These are phyloP conservation scores for Trichoderma aggressivum DNA, from an alignment of 2,329 filamentous ascomycete genomes.

Conservation along the genomic window DNA sequence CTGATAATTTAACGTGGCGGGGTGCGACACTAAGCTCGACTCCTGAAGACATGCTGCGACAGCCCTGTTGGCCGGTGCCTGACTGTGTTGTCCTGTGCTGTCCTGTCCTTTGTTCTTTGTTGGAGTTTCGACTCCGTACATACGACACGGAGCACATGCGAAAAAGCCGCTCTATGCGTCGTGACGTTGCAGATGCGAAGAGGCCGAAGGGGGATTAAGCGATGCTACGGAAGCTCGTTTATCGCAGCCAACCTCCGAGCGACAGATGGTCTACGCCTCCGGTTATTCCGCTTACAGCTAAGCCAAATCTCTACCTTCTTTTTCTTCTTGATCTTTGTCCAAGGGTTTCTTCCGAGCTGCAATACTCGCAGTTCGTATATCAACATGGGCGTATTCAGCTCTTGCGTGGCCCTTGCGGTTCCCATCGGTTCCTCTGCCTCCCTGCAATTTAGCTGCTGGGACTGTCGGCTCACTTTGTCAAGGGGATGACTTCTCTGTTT, in stretches of 20 bases:
- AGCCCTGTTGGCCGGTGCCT: slow-evolving; percentile 4
- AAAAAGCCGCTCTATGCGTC: background rate
- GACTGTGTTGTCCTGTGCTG: background rate
- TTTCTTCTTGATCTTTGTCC: background rate
- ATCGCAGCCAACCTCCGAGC: background rate
- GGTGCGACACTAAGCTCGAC: slow-evolving; percentile 9
- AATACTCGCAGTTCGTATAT: background rate
- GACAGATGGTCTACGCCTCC: background rate
- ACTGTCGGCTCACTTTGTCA: background rate
- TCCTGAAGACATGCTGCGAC: slow-evolving; percentile 12
- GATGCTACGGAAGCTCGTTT: background rate
- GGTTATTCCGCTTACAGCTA: background rate
- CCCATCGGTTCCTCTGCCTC: background rate
- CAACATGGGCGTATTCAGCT: background rate
- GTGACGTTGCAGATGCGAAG: background rate
- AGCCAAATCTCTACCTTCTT: background rate
- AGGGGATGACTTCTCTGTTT: background rate
- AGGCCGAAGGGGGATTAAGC: background rate
- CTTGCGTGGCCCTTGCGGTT: background rate
- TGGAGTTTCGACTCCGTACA: background rate
- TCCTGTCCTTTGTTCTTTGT: no score
- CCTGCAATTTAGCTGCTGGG: background rate
- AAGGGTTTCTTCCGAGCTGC: background rate
- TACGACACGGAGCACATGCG: background rate
- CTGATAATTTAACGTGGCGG: slow-evolving; percentile 14